Evolutionary conservation across 352 stramenopile genomes (phyloP).

Genomic region (Salisapilia sapeloensis): DNA sequence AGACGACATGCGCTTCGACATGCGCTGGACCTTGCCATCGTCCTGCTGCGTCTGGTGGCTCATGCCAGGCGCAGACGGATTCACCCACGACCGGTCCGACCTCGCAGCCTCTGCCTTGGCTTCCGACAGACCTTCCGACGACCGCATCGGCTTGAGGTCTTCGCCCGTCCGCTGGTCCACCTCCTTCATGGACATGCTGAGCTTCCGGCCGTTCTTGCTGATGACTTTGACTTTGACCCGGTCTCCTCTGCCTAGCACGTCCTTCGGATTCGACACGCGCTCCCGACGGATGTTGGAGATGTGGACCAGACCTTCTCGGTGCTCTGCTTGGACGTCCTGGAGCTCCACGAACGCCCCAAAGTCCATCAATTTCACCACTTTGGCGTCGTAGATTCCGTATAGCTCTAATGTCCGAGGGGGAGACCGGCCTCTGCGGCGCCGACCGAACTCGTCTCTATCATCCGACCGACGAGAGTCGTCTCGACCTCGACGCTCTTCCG

Average conservation of each 20-base stretch:
- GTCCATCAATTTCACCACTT: constrained; percentile 90
- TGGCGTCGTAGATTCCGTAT: constrained; percentile 91
- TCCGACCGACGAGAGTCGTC: background rate
- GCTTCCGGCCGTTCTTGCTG: constrained; percentile 74
- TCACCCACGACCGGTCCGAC: constrained; percentile 59
- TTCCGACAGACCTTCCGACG: constrained; percentile 31
- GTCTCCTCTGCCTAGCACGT: constrained; percentile 78
- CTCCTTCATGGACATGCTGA: constrained; percentile 94
- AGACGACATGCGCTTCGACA: constrained; percentile 85
- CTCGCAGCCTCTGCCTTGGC: constrained; percentile 32
- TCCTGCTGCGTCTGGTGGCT: constrained; percentile 39
- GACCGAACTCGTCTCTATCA: constrained; percentile 4
- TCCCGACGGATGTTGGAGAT: constrained; percentile 84
- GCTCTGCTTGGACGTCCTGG: constrained; percentile 21
- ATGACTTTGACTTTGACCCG: constrained; percentile 96
- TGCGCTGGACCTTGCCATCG: constrained; percentile 50
- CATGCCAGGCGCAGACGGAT: constrained; percentile 76
- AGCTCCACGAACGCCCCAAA: constrained; percentile 96
- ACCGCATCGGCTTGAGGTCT: constrained; percentile 90
- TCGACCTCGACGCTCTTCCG: constrained; percentile 5
- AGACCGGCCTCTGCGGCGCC: constrained; percentile 7
- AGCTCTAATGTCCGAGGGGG: constrained; percentile 42
- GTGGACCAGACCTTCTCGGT: constrained; percentile 90
- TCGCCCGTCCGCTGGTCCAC: constrained; percentile 91
- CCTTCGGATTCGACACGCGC: constrained; percentile 78